Evolutionary conservation across 23 red algal species (phyloP), one percentile per base, ranked within the genome.

Genomic region (Rhodosorus marinus): DNA sequence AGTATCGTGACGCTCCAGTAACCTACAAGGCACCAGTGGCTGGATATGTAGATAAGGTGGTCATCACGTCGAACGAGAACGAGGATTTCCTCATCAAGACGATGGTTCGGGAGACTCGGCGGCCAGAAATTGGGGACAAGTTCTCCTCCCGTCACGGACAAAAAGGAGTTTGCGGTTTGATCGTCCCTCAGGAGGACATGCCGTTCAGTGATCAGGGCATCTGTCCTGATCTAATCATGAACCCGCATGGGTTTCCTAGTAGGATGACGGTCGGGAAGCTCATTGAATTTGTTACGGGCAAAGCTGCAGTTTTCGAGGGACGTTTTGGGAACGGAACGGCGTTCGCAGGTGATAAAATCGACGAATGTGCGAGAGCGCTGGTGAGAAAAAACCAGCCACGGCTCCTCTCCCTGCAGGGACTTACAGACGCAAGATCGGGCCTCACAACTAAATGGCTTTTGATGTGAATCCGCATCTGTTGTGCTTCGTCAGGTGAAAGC

Each of bases 181-280:
- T 95, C 67, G 70, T 66, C 35, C 43, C 63, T 7, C 73, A 83
- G 48, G 70, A 70, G 49, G 90, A 95, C 32, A 68, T 95, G 70
- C 90, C 90, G 41, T 95, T 74, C 43, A 75, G 65, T 19, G 72
- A 95, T 23, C 68, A 60, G 59, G 90, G 90, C 19, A 79, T 95
- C 25, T 65, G 76, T 3, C 90, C 90, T 8, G 90, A 95, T 55
- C 47, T 95, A 38, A 82, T 95, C 24, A 78, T 95, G 68, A 95
- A 95, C 49, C 90, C 90, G 2, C 79, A 95, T 59, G 90, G 90
- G 41, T 83, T 95, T 47, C 90, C 90, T 6, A 67, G 62, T 50
- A 73, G 78, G 31, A 95, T 84, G 90, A 95, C 78, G 0, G 75
- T 95, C 23, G 90, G 90, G 26, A 95, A 85, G 70, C 70, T 95